Conservation (phyloP, 768 basidiomycete genomes). For the Saitozyma podzolica region DNA sequence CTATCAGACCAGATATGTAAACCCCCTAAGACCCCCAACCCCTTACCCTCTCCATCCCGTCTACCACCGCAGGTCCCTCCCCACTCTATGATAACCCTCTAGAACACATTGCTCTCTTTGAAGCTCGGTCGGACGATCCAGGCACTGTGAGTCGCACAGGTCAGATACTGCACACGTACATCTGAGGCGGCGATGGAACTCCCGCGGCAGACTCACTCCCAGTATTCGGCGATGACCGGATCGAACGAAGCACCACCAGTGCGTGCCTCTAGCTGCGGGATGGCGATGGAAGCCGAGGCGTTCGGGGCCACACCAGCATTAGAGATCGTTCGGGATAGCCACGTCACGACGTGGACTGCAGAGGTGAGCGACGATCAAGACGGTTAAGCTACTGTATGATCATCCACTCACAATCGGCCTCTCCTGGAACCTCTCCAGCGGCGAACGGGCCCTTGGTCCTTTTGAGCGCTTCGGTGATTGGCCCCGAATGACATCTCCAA, state of each 20-base stretch:
- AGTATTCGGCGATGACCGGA: constrained; percentile 39
- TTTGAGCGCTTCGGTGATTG: constrained; percentile 39
- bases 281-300: constrained; percentile 23
- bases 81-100: too few relatives aligned
- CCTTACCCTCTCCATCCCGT: too few relatives aligned
- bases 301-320: constrained; percentile 37
- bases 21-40: too few relatives aligned
- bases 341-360: constrained; percentile 44
- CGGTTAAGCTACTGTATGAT: too few relatives aligned
- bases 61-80: too few relatives aligned
- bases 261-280: constrained; percentile 31
- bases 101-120: too few relatives aligned
- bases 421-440: constrained; percentile 34
- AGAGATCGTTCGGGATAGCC: constrained; percentile 37
- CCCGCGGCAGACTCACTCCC: constrained; percentile 47
- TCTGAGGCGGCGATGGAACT: too few relatives aligned
- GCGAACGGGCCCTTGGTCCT: constrained; percentile 41
- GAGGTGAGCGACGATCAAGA: not conserved
- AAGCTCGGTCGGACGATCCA: too few relatives aligned
- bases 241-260: constrained; percentile 44
- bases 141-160: too few relatives aligned
- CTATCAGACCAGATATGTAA: too few relatives aligned
- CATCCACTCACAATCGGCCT: constrained; percentile 39
- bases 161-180: too few relatives aligned
- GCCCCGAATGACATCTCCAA: constrained; percentile 37